Base-by-base conservation (phyloP, 129 eudicot species). In the Pittosporum tobira region DNA sequence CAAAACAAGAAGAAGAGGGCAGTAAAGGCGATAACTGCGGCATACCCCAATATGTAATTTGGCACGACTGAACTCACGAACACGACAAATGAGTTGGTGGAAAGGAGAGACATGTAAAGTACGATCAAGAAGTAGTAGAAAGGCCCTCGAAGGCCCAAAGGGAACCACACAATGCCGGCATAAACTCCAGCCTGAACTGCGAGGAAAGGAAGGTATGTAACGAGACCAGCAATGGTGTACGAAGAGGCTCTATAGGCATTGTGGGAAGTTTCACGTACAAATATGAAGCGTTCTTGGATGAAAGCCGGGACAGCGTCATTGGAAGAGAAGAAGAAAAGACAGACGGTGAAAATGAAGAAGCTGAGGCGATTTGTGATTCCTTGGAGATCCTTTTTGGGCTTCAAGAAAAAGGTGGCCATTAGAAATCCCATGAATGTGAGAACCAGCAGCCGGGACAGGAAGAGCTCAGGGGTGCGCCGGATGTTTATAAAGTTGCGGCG, bases 1-100 rank as follows among this genome's bases (percentile, higher is more conserved):
- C 95, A 86, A 65, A 86, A 86, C 65, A 86, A 76, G 87, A 86
- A 86, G 75, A n/a, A n/a, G n/a, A 86, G 82, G 11, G 95, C 95
- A 0, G 90, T 86, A 40, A 86, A 86, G 11, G 95, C 95, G 31
- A 86, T 86, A 5, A 86, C 95, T 1, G 95, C 95, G 0, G 95
- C 95, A 31, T 86, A 86, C 5, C 95, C 95, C 52, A 86, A 66
- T 7, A 86, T 86, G 75, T 82, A 86, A 51, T 79, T 86, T 3
- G 95, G 95, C 24, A 86, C 95, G 1, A 86, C 76, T 6, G 95
- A 86, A 76, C 95, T 86, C 55, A 86, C 79, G 55, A 86, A 86
- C 23, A 86, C 80, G 2, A 86, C 95, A 6, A 86, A 86, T 20
- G 95, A 86, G 76, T 86, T 86, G 51, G 95, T 86, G 23, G 95